phyloP scores from a whole-genome alignment of 2,329 filamentous ascomycete genomes.

The Paecilomyces variotii region DNA sequence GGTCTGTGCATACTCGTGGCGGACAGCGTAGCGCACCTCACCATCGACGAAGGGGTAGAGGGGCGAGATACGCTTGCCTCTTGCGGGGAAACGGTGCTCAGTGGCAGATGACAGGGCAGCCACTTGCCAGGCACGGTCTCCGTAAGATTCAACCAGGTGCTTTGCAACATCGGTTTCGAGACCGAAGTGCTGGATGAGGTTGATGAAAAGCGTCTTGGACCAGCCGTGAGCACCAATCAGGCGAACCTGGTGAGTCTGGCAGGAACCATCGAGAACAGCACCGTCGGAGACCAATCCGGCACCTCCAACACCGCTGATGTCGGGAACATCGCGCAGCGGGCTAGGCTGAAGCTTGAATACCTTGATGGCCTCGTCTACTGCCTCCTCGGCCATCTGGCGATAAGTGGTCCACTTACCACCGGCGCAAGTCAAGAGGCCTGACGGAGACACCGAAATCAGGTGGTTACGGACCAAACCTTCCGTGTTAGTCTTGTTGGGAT shows the following conservation, averaged over 20 bases:
- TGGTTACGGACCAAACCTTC: conserved; percentile 84
- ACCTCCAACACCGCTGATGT: conserved; percentile 63
- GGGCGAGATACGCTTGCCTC: conserved; percentile 68
- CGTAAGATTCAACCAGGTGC: conserved; percentile 80
- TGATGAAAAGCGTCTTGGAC: conserved; percentile 88
- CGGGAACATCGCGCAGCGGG: conserved; percentile 52
- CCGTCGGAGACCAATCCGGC: conserved; percentile 64
- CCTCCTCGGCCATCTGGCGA: conserved; percentile 86
- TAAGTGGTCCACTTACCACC: conserved; percentile 93
- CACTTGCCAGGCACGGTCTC: conserved; percentile 87
- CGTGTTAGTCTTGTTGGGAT: conserved; percentile 77
- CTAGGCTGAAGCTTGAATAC: conserved; percentile 56
- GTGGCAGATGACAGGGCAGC: conserved; percentile 72
- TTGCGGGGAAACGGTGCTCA: conserved; percentile 69
- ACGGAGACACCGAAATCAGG: conserved; percentile 68
- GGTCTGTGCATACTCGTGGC: conserved; percentile 86
- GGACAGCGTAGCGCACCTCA: conserved; percentile 79
- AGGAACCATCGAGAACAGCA: conserved; percentile 62
- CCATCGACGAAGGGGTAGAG: conserved; percentile 89
- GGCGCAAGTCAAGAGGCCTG: conserved; percentile 74
- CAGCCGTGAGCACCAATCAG: conserved; percentile 79
- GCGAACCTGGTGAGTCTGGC: conserved; percentile 76
- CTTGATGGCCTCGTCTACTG: conserved; percentile 69
- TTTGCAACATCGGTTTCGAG: conserved; percentile 87
- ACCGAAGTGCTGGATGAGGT: conserved; percentile 86